Evolutionary conservation across 495 filamentous ascomycete genomes (phyloP), one percentile per base, ranked within the genome.

Genomic region (Aspergillus diversus): DNA sequence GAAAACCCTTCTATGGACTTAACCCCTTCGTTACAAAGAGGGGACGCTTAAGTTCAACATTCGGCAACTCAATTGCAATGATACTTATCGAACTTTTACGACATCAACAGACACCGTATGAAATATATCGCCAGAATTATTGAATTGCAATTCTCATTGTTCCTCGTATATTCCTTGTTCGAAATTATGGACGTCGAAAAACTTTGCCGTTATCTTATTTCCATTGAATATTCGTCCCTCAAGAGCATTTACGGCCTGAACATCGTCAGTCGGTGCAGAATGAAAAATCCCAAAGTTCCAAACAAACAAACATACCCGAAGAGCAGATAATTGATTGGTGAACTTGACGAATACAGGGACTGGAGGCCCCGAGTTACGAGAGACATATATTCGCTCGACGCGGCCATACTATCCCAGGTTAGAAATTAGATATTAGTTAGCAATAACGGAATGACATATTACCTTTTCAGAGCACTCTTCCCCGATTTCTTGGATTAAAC

Each of bases 341-440:
- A 98, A 99, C 75, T 94, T 90, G 66, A 99, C 90, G 77, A 95
- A 99, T 15, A 98, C 94, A 17, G 86, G 84, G 5, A 84, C 75
- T 37, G 82, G 77, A 12, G 77, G 73, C 3, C 75, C 81, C 13
- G 75, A 76, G 35, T 76, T 74, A 39, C 84, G 78, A 64, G 91
- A 80, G 43, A 97, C 88, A 66, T 86, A 88, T 16, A 99, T 83
- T 65, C 92, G 77, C 77, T 97, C 92, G 3, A 99, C 92, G 27
- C 84, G 81, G 9, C 95, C 95, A 73, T 97, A 99, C 84, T 89
- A 55, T 17, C 43, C 27, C 57, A 62, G 46, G 63, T 63, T 63
- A 63, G 52, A 57, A 42, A 32, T 13, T 34, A 12, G 27, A 31
- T 8, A 52, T 27, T 33, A 16, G 13, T 46, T 11, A 52, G 27